These are phyloP conservation scores for Pythium sp. DNA, from an alignment of 352 stramenopile genomes.

Conservation along the genomic window DNA sequence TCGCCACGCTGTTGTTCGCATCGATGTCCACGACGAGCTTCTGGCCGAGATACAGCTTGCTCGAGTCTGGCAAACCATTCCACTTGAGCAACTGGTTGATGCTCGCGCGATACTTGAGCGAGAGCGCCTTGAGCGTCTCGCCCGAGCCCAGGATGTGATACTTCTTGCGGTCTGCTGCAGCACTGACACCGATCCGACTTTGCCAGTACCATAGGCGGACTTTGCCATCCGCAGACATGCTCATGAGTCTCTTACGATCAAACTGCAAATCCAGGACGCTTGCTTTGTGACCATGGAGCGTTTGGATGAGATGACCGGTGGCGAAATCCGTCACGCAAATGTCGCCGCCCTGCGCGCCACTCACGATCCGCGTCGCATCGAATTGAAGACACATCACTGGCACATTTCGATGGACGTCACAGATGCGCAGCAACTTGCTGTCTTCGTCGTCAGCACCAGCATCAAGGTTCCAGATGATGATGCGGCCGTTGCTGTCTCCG, in stretches of 20 bases:
- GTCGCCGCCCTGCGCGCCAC: conserved; percentile 38
- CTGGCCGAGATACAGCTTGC: conserved; percentile 70
- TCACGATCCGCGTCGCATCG: conserved; percentile 74
- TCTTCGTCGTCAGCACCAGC: conserved; percentile 15
- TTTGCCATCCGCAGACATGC: conserved; percentile 56
- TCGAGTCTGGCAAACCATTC: conserved; percentile 70
- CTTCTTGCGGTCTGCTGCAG: conserved; percentile 44
- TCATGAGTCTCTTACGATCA: conserved; percentile 63
- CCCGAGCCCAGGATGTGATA: conserved; percentile 71
- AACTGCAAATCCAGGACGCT: conserved; percentile 70
- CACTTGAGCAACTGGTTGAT: conserved; percentile 63
- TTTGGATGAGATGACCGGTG: conserved; percentile 65
- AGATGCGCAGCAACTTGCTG: conserved; percentile 58
- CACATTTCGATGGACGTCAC: conserved; percentile 45
- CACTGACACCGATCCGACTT: conserved; percentile 33
- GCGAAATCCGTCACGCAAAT: conserved; percentile 79
- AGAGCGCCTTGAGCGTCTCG: conserved; percentile 69
- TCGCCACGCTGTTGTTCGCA: conserved; percentile 29
- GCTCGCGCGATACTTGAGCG: conserved; percentile 75
- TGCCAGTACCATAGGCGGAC: conserved; percentile 75
- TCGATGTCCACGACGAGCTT: conserved; percentile 70
- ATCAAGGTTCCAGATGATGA: conserved; percentile 77
- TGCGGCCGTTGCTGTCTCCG: conserved; percentile 48
- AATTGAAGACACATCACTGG: conserved; percentile 70
- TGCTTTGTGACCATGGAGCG: conserved; percentile 43